Base-by-base conservation (phyloP, 768 basidiomycete species). In the Rickenella mellea region DNA sequence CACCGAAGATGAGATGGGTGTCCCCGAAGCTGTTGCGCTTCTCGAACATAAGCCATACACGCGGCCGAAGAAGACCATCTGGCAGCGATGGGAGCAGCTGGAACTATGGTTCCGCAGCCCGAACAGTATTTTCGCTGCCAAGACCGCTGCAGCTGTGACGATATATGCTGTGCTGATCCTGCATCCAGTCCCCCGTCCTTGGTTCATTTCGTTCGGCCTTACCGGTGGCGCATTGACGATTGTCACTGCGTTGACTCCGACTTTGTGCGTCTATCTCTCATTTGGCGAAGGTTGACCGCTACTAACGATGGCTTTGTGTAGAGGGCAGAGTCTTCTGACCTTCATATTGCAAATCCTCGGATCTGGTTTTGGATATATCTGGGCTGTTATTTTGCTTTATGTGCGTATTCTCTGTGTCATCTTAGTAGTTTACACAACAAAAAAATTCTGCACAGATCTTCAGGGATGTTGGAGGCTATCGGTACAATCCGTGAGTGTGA, bases 311-410 rank as follows among this genome's bases (percentile, higher is more conserved):
- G 28, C n/a, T n/a, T 21, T 35, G 6, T 20, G 36, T 27, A 27
- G 36, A 46, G 55, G 58, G 2, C 59, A 60, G 42, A 51, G 55
- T 19, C 33, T 53, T 10, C n/a, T 55, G 24, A 53, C 53, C 10
- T 60, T 62, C 47, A 40, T 61, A 12, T 32, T 61, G 5, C 60
- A 61, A 42, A 52, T 58, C 24, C 41, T 47, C 14, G 58, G 51
- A 5, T 51, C 52, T 17, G 48, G 50, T 4, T 33, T 53, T 31
- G 55, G 58, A 24, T 51, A 51, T 38, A 28, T 53, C 1, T 37
- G 53, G 38, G 50, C 46, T 8, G 22, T 53, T 8, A 41, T 45
- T 17, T 22, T 52, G 22, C 45, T 52, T 19, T 40, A 48, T 36
- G 50, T 49, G 12, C 20, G 42, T 43, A 10, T 36, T 40, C n/a